A percentile compares a stretch with the other conserved stretches of the same genome.
phyloP scores from a whole-genome alignment of 257 asterid genomes.

The Henckelia pumila region DNA sequence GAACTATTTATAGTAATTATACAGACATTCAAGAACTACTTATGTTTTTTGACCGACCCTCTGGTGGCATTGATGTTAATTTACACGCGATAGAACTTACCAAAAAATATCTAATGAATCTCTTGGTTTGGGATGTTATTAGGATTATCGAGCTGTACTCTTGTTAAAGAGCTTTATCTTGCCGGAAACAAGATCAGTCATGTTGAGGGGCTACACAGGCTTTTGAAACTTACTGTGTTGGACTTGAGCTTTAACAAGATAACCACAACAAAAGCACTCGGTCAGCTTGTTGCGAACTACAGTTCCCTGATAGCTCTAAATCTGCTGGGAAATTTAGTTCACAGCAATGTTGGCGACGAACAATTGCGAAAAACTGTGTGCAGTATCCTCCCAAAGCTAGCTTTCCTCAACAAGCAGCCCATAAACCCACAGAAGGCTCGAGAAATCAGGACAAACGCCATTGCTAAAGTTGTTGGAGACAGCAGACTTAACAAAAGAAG shows the following conservation, averaged over 20 bases:
- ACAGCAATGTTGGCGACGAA: conserved; percentile 61
- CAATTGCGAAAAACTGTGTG: conserved; percentile 57
- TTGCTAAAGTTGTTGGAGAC: conserved; percentile 64
- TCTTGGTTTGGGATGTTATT: conserved; percentile 17
- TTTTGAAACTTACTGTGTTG: conserved; percentile 60
- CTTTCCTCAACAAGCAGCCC: conserved; percentile 62
- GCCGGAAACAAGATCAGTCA: conserved; percentile 82
- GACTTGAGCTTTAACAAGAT: conserved; percentile 86
- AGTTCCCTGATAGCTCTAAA: conserved; percentile 62
- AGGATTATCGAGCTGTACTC: conserved; percentile 70
- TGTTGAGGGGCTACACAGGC: conserved; percentile 83
- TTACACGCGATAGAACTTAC: not conserved
- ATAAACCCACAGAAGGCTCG: conserved; percentile 58
- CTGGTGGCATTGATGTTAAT: not conserved
- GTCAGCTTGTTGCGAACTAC: conserved; percentile 85
- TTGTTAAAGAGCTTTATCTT: conserved; percentile 71
- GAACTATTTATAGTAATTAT: no score
- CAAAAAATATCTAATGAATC: conserved; percentile 12
- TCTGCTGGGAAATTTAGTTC: conserved; percentile 75
- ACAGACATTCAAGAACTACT: no score
- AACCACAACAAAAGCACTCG: conserved; percentile 68
- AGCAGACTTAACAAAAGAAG: conserved; percentile 36
- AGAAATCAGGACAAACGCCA: conserved; percentile 47
- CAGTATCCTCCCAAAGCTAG: conserved; percentile 67
- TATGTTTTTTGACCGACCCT: not conserved